Percentiles rank a stretch among this genome's conserved stretches.
Conservation (phyloP, 768 basidiomycete species). For the Naematelia encephala region DNA sequence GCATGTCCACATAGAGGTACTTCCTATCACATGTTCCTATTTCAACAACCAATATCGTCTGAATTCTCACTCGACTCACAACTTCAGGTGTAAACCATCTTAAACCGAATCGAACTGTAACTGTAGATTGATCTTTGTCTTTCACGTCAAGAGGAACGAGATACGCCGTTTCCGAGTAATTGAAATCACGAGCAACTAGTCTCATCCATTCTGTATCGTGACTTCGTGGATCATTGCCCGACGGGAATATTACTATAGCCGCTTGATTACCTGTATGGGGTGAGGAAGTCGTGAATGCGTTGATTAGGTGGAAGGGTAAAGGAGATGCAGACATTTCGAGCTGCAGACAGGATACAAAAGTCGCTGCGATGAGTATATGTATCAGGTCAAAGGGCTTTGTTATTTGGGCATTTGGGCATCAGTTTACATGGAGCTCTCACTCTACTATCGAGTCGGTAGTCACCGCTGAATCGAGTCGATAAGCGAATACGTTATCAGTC, state of each 20-base stretch:
- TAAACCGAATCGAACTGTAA: constrained; percentile 12
- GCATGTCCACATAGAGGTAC: constrained; percentile 34
- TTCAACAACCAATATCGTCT: neutral
- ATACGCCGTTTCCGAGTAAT: constrained; percentile 35
- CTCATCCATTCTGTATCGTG: constrained; percentile 21
- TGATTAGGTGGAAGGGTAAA: constrained; percentile 29
- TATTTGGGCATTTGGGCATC: too few species aligned
- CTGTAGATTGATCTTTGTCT: neutral
- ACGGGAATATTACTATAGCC: constrained; percentile 26
- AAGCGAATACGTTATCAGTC: too few species aligned
- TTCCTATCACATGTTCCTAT: constrained; percentile 22
- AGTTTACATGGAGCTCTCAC: too few species aligned
- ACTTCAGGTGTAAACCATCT: constrained; percentile 34
- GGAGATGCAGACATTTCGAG: constrained; percentile 1
- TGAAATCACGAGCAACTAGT: constrained; percentile 25
- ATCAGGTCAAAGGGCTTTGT: too few species aligned
- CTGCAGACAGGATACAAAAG: too few species aligned
- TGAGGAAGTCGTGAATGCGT: constrained; percentile 25
- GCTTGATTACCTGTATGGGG: constrained; percentile 33
- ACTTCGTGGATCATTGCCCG: neutral
- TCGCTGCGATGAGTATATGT: too few species aligned
- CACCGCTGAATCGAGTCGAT: too few species aligned
- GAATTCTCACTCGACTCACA: too few species aligned
- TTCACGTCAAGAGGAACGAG: constrained; percentile 9
- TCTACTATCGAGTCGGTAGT: too few species aligned